Base-by-base conservation (phyloP, 2,329 filamentous ascomycete species). In the Gnomoniopsis smithogilvyi region DNA sequence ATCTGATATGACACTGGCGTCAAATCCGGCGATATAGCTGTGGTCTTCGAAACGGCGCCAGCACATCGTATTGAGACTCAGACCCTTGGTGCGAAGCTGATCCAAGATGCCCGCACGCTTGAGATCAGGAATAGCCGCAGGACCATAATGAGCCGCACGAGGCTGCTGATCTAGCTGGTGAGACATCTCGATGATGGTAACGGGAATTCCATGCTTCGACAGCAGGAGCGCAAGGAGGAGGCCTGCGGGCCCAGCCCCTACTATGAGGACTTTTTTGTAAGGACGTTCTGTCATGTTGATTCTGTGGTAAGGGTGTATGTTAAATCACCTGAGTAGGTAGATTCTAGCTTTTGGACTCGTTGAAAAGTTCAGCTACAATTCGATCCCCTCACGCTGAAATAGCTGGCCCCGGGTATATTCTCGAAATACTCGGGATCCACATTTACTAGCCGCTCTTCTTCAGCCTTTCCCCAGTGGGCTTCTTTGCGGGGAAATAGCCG, bases 121-220 rank as follows among this genome's bases (percentile, higher is more conserved):
- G 51, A 89, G 76, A 59, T 85, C 83, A 43, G 80, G 80, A 47
- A 84, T 78, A 1, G 83, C 84, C 1, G 83, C 77, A 0, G 81
- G 76, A 3, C 80, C 82, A 67, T 87, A 87, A 69, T 87, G 83
- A 2, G 84, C 82, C 15, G 85, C 85, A 30, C 85, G 82, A 0
- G 85, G 85, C 59, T 83, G 82, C 59, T 80, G 74, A 71, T 86
- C 82, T 49, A 87, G 75, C 56, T 79, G 73, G 26, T 75, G 68
- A 2, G 79, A 76, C 2, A 79, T 79, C 65, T 89, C 85, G 55
- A 88, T 73, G 22, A 86, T 74, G 24, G 78, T 78, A 47, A 82
- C 78, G 33, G 75, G 71, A 60, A 86, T 81, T 48, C 76, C 75
- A 54, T 80, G 75, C 64, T 80, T 78, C 21, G 80, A 75, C 7